These are phyloP conservation scores for Chaetomiaceae sp. DNA, from an alignment of 2,329 filamentous ascomycete genomes.

Conservation along the genomic window DNA sequence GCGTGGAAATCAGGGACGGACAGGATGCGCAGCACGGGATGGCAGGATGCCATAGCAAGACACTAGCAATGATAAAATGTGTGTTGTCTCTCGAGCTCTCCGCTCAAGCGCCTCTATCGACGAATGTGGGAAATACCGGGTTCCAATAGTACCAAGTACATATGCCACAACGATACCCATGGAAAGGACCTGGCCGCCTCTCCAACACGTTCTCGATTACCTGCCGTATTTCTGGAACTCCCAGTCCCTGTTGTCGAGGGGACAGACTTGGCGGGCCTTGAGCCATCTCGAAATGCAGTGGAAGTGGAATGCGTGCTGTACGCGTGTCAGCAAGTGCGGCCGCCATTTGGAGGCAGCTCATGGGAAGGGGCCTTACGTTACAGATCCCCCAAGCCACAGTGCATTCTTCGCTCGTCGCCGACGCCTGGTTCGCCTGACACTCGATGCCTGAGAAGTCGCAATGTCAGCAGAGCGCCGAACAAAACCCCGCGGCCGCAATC, in stretches of 20 bases:
- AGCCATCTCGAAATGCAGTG: slow-evolving; percentile 99
- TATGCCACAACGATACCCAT: not conserved
- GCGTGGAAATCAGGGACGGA: not conserved
- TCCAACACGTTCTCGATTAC: slow-evolving; percentile 27
- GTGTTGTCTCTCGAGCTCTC: not conserved
- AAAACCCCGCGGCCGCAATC: not conserved
- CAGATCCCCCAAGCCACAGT: slow-evolving; percentile 99
- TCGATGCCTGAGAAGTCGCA: slow-evolving; percentile 66
- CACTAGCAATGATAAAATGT: not conserved
- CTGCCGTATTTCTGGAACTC: slow-evolving; percentile 98
- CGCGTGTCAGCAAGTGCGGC: slow-evolving; percentile 10
- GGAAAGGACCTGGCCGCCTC: not conserved
- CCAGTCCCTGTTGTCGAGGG: slow-evolving; percentile 96
- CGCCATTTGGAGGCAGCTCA: slow-evolving; percentile 17
- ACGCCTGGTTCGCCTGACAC: slow-evolving; percentile 97
- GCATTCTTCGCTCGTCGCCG: slow-evolving; percentile 94
- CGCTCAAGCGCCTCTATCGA: not conserved
- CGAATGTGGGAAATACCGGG: not conserved
- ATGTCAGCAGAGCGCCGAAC: slow-evolving; percentile 5
- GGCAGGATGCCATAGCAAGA: slow-evolving; percentile 5
- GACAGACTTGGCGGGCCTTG: slow-evolving; percentile 98
- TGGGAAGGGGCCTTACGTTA: slow-evolving; percentile 65
- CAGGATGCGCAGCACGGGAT: not conserved
- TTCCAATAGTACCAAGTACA: no score
- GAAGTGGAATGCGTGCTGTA: slow-evolving; percentile 96